phyloP scores from a whole-genome alignment of 345 rosid genomes.

The rapeseed (Brassica napus) region DNA sequence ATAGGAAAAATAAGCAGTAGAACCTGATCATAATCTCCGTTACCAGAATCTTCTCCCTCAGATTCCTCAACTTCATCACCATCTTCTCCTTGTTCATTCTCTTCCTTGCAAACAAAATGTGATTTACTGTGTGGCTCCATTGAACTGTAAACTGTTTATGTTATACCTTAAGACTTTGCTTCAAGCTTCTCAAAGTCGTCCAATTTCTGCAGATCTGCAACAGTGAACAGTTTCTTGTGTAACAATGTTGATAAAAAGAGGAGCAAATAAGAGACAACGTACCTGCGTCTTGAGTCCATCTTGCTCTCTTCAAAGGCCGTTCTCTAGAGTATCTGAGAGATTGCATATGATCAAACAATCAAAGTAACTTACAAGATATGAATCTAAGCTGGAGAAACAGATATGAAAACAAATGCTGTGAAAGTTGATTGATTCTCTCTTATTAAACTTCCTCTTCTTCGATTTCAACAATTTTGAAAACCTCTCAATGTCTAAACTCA shows the following conservation, averaged over 20 bases:
- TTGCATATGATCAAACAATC: neutral
- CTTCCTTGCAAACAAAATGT: neutral
- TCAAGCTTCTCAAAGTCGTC: slow-evolving; percentile 40
- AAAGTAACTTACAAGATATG: neutral
- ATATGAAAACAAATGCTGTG: slow-evolving; percentile 32
- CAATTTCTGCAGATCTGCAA: slow-evolving; percentile 25
- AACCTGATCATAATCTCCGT: slow-evolving; percentile 33
- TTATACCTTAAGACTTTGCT: slow-evolving; percentile 23
- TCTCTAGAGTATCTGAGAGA: slow-evolving; percentile 30
- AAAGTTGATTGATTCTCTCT: slow-evolving; percentile 15
- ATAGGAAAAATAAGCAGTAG: neutral
- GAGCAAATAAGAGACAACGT: neutral
- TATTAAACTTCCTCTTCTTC: slow-evolving; percentile 6
- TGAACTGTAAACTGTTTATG: neutral
- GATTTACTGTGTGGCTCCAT: neutral
- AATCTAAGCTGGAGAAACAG: neutral
- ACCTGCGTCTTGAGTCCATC: slow-evolving; percentile 34
- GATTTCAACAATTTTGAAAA: slow-evolving; percentile 26
- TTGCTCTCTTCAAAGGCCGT: slow-evolving; percentile 29
- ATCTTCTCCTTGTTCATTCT: slow-evolving; percentile 13
- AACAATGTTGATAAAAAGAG: neutral
- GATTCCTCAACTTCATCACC: slow-evolving; percentile 19
- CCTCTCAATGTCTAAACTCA: slow-evolving; percentile 37
- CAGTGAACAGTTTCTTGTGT: neutral
- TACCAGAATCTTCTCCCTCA: slow-evolving; percentile 21